A percentile compares a stretch with the other conserved stretches of the same genome.
Evolutionary conservation across 192 early-diverging fungal species (phyloP).

Genomic region (Coemansia sp.): DNA sequence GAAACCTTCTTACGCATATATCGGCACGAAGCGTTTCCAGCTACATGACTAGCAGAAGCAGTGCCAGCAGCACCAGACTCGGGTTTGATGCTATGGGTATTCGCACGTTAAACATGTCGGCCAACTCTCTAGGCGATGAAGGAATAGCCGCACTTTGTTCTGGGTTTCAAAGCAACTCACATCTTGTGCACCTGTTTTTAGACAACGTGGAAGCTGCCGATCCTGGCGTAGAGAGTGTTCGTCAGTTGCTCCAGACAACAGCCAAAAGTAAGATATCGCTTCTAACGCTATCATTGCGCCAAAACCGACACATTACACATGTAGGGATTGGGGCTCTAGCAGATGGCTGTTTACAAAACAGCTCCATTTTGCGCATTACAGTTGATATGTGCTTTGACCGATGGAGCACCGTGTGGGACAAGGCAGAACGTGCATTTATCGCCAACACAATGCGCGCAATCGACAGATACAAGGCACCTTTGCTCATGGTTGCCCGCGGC

Average conservation of each 20-base stretch:
- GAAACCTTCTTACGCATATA: conserved; percentile 31
- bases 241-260: conserved; percentile 14
- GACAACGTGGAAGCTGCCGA: conserved; percentile 27
- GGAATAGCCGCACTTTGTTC: conserved; percentile 24
- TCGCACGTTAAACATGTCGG: conserved; percentile 21
- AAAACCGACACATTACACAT: conserved; percentile 18
- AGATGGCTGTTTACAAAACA: conserved; percentile 7
- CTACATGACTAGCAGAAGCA: conserved; percentile 10
- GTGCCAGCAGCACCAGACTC: background rate
- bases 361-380: conserved; percentile 19
- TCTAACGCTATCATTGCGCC: conserved; percentile 29
- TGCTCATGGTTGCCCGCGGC: conserved; percentile 37
- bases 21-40: conserved; percentile 17
- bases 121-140: conserved; percentile 30
- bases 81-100: conserved; percentile 9
- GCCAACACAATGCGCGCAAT: conserved; percentile 28
- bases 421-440: conserved; percentile 15
- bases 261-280: conserved; percentile 12
- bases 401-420: conserved; percentile 29
- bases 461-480: conserved; percentile 30
- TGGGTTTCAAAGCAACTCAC: conserved; percentile 14
- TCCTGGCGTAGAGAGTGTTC: conserved; percentile 4
- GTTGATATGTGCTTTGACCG: conserved; percentile 32
- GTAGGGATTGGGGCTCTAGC: conserved; percentile 13
- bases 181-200: conserved; percentile 17